Evolutionary conservation across 75 land plant genomes (phyloP).

Genomic region (Picea glauca): DNA sequence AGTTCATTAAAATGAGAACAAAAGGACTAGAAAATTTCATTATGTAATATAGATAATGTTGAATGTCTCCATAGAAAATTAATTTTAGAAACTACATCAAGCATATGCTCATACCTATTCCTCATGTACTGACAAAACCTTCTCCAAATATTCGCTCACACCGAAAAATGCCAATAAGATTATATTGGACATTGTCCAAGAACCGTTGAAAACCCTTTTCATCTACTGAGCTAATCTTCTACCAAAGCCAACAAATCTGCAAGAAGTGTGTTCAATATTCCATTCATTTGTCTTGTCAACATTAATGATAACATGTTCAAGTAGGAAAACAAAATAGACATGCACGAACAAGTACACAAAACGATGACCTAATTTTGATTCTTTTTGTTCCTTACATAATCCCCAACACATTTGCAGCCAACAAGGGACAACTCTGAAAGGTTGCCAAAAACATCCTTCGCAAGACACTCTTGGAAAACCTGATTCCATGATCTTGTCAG

Average conservation of each 20-base stretch:
- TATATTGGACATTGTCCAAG: slow-evolving; percentile 89
- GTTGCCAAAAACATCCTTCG: slow-evolving; percentile 54
- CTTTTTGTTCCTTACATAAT: slow-evolving; percentile 91
- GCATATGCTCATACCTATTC: slow-evolving; percentile 53
- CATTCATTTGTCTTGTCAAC: neutral
- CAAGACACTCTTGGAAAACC: slow-evolving; percentile 75
- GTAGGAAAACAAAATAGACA: neutral
- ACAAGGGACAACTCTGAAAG: slow-evolving; percentile 68
- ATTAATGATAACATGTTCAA: neutral
- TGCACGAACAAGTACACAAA: neutral
- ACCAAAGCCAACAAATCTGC: slow-evolving; percentile 98
- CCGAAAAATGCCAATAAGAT: slow-evolving; percentile 83
- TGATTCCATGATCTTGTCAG: slow-evolving; percentile 17
- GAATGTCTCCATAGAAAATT: slow-evolving; percentile 14
- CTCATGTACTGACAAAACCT: slow-evolving; percentile 98
- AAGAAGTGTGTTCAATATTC: slow-evolving; percentile 5
- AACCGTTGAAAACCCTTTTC: slow-evolving; percentile 83
- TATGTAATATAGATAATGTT: slow-evolving; percentile 12
- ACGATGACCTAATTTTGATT: slow-evolving; percentile 85
- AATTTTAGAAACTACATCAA: neutral
- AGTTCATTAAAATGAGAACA: neutral
- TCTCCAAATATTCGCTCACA: slow-evolving; percentile 97
- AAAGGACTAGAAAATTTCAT: neutral
- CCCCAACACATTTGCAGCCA: slow-evolving; percentile 89
- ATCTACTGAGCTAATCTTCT: slow-evolving; percentile 63